phyloP scores from a whole-genome alignment of 306 rosid genomes.

The Spatholobus suberectus region DNA sequence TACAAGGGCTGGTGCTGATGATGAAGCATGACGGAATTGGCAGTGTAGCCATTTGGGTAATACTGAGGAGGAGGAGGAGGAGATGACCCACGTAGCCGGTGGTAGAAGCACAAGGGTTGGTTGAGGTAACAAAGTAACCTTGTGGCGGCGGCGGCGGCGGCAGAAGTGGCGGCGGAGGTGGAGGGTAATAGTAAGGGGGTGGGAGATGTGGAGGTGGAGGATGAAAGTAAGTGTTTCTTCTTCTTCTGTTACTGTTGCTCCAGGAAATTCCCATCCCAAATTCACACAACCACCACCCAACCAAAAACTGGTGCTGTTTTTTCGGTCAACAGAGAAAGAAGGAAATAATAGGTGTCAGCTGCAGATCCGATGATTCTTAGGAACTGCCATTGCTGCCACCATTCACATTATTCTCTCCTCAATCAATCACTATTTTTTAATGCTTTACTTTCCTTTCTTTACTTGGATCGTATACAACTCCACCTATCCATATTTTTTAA shows the following conservation, averaged over 20 bases:
- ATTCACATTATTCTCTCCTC: neutral
- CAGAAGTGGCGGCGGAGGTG: too few relatives aligned
- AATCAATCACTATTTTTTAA: neutral
- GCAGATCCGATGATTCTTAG: conserved; percentile 18
- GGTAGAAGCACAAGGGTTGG: conserved; percentile 34
- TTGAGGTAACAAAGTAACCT: conserved; percentile 40
- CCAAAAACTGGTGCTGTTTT: too few relatives aligned
- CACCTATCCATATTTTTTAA: too few relatives aligned
- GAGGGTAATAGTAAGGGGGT: conserved; percentile 55
- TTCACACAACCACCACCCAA: too few relatives aligned
- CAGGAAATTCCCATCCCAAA: too few relatives aligned
- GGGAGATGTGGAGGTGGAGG: conserved; percentile 48
- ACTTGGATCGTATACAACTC: too few relatives aligned
- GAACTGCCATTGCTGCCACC: neutral
- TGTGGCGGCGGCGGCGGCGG: conserved; percentile 50
- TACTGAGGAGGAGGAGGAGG: conserved; percentile 55
- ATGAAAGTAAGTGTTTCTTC: conserved; percentile 57
- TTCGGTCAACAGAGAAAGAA: too few relatives aligned
- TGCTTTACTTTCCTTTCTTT: neutral
- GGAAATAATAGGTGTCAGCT: neutral
- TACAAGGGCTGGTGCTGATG: too few relatives aligned
- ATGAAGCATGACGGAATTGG: conserved; percentile 53
- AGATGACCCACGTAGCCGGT: conserved; percentile 32
- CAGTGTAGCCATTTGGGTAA: conserved; percentile 48
- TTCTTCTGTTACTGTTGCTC: too few relatives aligned